Conservation (phyloP, 2,329 filamentous ascomycete species). For the Cryphonectria carpinicola region DNA sequence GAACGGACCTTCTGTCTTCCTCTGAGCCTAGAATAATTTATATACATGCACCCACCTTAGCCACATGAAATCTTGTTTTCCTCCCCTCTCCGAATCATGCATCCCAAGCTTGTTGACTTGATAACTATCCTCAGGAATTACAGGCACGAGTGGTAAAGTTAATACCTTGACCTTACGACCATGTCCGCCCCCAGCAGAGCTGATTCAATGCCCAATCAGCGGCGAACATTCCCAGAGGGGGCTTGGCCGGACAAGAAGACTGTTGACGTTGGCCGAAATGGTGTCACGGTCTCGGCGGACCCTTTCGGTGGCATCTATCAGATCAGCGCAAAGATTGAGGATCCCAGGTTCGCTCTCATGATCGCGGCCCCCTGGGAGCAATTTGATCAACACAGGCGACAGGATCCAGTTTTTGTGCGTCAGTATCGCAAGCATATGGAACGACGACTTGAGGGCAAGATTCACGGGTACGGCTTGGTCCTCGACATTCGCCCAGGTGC, state of each 20-base stretch:
- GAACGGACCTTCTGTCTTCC: background rate
- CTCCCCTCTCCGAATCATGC: background rate
- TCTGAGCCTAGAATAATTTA: background rate
- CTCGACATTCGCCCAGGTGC: constrained; percentile 2
- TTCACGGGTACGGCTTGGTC: constrained; percentile 10
- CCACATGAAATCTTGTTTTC: background rate
- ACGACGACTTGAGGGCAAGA: constrained; percentile 12
- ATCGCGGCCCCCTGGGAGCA: constrained; percentile 31
- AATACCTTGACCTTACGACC: background rate
- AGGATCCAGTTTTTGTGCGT: constrained; percentile 27
- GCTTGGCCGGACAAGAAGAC: constrained; percentile 27
- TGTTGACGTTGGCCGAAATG: constrained; percentile 28
- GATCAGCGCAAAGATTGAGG: constrained; percentile 16
- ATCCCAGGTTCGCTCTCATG: constrained; percentile 30
- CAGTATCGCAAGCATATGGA: constrained; percentile 30
- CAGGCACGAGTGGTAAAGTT: background rate
- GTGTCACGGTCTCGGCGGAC: constrained; percentile 26
- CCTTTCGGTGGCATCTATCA: constrained; percentile 29
- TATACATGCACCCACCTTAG: background rate
- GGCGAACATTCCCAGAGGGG: background rate
- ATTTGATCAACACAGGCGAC: constrained; percentile 28
- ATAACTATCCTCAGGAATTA: background rate
- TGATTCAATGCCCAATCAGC: background rate
- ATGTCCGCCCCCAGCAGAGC: background rate
- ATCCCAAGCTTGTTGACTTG: background rate